These are phyloP conservation scores for Leptographium procerum DNA, from an alignment of 2,329 filamentous ascomycete genomes.

Conservation along the genomic window DNA sequence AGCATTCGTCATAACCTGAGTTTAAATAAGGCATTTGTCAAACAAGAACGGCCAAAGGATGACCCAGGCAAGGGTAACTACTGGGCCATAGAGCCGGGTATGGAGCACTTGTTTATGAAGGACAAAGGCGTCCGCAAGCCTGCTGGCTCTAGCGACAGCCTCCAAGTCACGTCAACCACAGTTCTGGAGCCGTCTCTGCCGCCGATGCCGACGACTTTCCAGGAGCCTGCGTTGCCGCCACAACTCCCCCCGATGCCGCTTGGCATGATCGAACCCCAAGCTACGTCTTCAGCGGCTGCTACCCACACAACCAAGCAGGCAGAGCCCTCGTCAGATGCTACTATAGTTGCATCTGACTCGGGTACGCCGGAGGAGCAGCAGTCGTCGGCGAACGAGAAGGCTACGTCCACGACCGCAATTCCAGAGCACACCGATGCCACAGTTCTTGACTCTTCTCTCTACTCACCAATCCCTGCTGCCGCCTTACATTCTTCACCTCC, in stretches of 20 bases:
- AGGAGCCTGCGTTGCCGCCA: conserved; percentile 38
- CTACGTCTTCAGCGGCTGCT: conserved; percentile 3
- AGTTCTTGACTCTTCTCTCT: conserved; percentile 39
- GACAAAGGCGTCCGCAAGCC: conserved; percentile 62
- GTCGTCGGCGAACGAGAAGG: conserved; percentile 27
- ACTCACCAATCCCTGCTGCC: conserved; percentile 57
- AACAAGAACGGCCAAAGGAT: conserved; percentile 91
- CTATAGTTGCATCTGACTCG: conserved; percentile 60
- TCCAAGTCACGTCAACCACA: conserved; percentile 42
- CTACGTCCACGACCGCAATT: conserved; percentile 21
- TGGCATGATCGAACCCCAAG: conserved; percentile 9
- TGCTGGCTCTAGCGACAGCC: conserved; percentile 42
- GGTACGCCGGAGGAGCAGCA: conserved; percentile 37
- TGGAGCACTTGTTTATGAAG: conserved; percentile 81
- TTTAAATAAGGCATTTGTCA: conserved; percentile 91
- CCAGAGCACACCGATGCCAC: conserved; percentile 1
- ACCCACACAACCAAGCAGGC: conserved; percentile 18
- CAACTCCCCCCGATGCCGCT: conserved; percentile 25
- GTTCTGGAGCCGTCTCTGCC: conserved; percentile 41
- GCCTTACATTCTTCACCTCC: conserved; percentile 88
- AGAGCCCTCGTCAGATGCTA: conserved; percentile 67
- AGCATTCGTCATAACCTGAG: conserved; percentile 98
- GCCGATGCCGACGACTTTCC: conserved; percentile 20
- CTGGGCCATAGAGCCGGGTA: conserved; percentile 86
- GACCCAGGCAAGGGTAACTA: conserved; percentile 97